Evolutionary conservation across 78 protist species (phyloP).

Genomic region (Tieghemostelium lacteum): DNA sequence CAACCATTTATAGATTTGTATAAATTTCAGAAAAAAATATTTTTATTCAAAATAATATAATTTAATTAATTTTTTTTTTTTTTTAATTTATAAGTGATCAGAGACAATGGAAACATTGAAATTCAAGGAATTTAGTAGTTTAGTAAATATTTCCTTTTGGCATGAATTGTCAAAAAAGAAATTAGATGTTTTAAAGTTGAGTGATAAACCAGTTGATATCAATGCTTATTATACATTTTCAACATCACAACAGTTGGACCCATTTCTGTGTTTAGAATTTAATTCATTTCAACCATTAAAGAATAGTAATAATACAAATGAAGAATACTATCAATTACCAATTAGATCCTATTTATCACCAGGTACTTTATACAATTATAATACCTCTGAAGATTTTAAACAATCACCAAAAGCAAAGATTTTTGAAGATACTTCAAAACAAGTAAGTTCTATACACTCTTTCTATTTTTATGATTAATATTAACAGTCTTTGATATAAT

Average conservation of each 20-base stretch:
- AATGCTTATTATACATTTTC: conserved; percentile 63
- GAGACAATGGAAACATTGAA: too few species aligned
- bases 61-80: too few species aligned
- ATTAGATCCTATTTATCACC: conserved; percentile 12
- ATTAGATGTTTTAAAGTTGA: conserved; percentile 71
- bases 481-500: too few species aligned
- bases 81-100: too few species aligned
- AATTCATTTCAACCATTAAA: conserved; percentile 38
- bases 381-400: conserved; percentile 74
- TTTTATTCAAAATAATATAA: too few species aligned
- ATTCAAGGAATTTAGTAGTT: conserved; percentile 73
- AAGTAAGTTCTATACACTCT: conserved; percentile 1
- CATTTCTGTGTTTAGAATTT: conserved; percentile 41
- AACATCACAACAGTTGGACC: conserved; percentile 47
- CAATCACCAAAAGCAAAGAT: conserved; percentile 45
- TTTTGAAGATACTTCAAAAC: conserved; percentile 51
- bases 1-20: too few species aligned
- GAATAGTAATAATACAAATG: background rate
- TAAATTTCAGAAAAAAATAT: too few species aligned
- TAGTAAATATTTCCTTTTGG: conserved; percentile 77
- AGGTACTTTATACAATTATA: conserved; percentile 58
- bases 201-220: conserved; percentile 48
- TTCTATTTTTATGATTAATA: background rate
- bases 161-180: conserved; percentile 72
- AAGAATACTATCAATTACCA: conserved; percentile 26